phyloP scores from a whole-genome alignment of 352 stramenopile species.

The Phytophthora syringae region DNA sequence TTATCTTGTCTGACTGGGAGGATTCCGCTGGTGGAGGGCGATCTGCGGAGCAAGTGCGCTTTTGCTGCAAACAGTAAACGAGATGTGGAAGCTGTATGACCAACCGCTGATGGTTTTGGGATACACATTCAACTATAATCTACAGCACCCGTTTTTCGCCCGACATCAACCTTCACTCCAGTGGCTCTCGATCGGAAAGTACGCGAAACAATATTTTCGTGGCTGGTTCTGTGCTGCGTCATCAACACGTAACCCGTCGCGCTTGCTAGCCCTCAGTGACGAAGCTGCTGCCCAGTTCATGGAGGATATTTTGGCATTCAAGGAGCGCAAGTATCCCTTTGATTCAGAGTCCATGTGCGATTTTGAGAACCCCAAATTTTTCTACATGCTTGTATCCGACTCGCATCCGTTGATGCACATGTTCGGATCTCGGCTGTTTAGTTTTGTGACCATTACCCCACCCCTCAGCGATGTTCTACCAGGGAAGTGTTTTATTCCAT shows the following conservation, averaged over 20 bases:
- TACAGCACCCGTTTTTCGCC: constrained; percentile 54
- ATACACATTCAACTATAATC: constrained; percentile 82
- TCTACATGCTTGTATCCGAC: constrained; percentile 82
- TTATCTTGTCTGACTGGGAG: constrained; percentile 76
- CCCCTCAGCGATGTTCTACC: constrained; percentile 46
- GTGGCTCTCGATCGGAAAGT: constrained; percentile 80
- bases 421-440: constrained; percentile 77
- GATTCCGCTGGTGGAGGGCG: constrained; percentile 54
- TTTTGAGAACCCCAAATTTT: constrained; percentile 77
- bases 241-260: constrained; percentile 31
- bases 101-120: constrained; percentile 72
- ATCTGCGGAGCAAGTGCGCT: constrained; percentile 61
- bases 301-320: constrained; percentile 76
- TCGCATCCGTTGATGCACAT: constrained; percentile 80
- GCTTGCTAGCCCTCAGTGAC: constrained; percentile 50
- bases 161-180: constrained; percentile 60
- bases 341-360: constrained; percentile 73
- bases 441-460: constrained; percentile 67
- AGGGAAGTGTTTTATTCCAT: constrained; percentile 61
- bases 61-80: constrained; percentile 67
- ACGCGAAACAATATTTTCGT: constrained; percentile 78
- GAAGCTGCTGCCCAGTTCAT: constrained; percentile 70
- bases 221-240: constrained; percentile 67
- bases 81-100: constrained; percentile 81
- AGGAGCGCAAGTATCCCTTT: constrained; percentile 82